phyloP scores from a whole-genome alignment of 371 early-diverging fungal genomes.

The Paraphysoderma sedebokerense region DNA sequence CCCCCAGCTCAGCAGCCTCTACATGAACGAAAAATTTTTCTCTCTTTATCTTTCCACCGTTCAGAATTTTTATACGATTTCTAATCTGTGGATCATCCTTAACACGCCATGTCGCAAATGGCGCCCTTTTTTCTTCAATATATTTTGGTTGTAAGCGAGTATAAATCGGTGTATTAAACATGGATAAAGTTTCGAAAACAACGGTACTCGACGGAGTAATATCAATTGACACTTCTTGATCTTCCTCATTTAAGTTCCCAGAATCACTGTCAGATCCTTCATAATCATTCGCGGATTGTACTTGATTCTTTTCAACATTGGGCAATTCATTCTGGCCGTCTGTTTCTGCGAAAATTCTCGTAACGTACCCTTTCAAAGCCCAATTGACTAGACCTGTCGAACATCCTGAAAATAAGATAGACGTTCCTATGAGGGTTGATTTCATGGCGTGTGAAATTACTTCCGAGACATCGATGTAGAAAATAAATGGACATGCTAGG shows the following conservation, averaged over 20 bases:
- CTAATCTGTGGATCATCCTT: not conserved
- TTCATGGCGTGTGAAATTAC: not conserved
- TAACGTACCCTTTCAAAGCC: not conserved
- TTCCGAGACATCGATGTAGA: not conserved
- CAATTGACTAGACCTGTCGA: not conserved
- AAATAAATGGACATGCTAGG: not conserved
- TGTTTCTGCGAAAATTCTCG: not conserved
- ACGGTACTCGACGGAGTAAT: no score
- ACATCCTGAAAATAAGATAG: not conserved
- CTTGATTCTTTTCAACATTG: not conserved
- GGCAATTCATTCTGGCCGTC: not conserved
- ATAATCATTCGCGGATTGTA: not conserved
- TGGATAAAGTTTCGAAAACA: not conserved
- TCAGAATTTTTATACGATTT: no score
- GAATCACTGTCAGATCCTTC: not conserved
- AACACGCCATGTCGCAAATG: not conserved
- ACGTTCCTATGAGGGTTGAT: not conserved
- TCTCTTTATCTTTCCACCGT: no score
- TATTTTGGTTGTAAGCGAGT: not conserved
- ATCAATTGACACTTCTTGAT: no score
- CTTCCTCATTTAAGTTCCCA: not conserved
- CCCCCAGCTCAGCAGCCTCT: not conserved
- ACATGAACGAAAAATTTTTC: not conserved
- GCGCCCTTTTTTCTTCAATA: no score
- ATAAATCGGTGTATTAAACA: not conserved